Base-by-base conservation (phyloP, 202 grass and related monocot species). In the Schoenoplectus triqueter region DNA sequence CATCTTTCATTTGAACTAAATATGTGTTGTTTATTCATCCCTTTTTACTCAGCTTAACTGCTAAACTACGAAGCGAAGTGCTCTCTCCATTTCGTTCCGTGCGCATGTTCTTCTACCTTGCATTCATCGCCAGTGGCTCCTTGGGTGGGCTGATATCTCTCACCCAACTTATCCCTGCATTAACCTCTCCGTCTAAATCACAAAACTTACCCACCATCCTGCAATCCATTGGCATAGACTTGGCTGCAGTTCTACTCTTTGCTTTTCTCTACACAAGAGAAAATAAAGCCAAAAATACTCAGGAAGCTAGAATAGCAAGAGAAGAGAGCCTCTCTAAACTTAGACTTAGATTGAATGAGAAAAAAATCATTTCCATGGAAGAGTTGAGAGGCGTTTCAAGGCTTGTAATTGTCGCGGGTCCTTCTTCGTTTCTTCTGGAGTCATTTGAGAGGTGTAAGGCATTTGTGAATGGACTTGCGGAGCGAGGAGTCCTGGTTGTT, bases 21-120 rank as follows among this genome's bases (percentile, higher is more conserved):
- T 40, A 57, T 73, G 45, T 48, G 10, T 41, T 56, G 18, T 57
- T 57, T 15, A 77, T 56, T 41, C 21, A 19, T 50, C 2, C n/a
- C 19, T 62, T 62, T 64, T 56, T 10, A 82, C 77, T 69, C 91
- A 95, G 95, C 86, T 98, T 90, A 59, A 62, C 88, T 62, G 89
- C 92, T 15, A 98, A 86, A 87, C 92, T 98, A 64, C 85, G 92
- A 91, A 98, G 91, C 75, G 95, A 98, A 87, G 95, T 98, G 1
- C 87, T 98, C 44, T 92, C 95, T 49, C 95, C 95, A 0, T 95
- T 85, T 84, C 92, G 95, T 3, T 82, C 91, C 5, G 85, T 98
- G 80, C 91, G 95, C 63, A 98, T 98, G 95, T 98, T 98, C 88
- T 98, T 98, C 89, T 98, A 98, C 86, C 87, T 98, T 0, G 92